Percentiles rank a stretch among this genome's conserved stretches.
These are phyloP conservation scores for Coffea canephora DNA, from an alignment of 257 asterid genomes.

Conservation along the genomic window DNA sequence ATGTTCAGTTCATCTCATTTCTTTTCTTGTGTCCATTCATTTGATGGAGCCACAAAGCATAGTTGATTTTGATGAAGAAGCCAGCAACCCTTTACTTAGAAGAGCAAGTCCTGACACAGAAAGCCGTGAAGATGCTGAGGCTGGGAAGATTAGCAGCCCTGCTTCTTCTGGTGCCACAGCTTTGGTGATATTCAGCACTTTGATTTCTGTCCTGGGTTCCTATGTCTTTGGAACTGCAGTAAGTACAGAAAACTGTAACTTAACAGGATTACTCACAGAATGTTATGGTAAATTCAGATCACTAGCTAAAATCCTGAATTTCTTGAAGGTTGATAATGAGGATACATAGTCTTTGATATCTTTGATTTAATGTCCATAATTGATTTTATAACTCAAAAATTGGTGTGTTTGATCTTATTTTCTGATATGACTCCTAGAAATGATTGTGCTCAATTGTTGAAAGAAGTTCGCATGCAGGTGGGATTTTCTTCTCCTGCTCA, in stretches of 20 bases:
- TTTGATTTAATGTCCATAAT: no score
- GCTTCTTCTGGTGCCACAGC: constrained; percentile 36
- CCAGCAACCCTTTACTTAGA: constrained; percentile 19
- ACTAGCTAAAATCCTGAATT: no score
- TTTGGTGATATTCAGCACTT: constrained; percentile 60
- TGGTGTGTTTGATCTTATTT: not conserved
- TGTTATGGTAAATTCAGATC: not conserved
- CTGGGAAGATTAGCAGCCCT: constrained; percentile 5
- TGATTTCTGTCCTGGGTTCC: constrained; percentile 79
- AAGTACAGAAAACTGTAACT: constrained; percentile 21
- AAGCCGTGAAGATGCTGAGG: not conserved
- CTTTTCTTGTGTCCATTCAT: not conserved
- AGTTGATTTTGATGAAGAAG: constrained; percentile 15
- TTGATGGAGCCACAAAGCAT: constrained; percentile 12
- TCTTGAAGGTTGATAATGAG: not conserved
- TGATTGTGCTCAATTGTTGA: not conserved
- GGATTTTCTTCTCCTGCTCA: constrained; percentile 91
- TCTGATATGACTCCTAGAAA: not conserved
- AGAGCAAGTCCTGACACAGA: not conserved
- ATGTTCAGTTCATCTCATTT: not conserved
- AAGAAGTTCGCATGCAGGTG: constrained; percentile 39
- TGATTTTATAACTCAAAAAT: not conserved
- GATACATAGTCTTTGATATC: not conserved
- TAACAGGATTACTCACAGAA: not conserved
- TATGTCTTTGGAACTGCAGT: constrained; percentile 87